Evolutionary conservation across 2,329 filamentous ascomycete genomes (phyloP), one percentile per base, ranked within the genome.

Genomic region (Aureobasidium musti): DNA sequence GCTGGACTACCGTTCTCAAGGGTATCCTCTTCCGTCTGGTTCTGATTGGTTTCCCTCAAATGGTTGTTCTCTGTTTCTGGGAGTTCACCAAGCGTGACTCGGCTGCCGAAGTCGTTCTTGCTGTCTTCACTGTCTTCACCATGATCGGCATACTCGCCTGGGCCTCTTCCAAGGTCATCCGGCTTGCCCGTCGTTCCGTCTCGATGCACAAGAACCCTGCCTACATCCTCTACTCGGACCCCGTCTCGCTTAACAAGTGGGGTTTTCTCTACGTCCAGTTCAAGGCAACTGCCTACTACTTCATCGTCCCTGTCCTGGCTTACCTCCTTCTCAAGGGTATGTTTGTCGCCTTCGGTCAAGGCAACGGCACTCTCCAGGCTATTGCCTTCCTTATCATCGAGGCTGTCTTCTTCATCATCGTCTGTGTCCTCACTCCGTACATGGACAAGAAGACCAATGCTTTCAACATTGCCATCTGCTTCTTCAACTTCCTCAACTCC

Each of bases 371-470:
- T 5, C 87, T 89, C 23, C 92, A 97, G 79, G 91, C 92, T 11
- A 83, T 97, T 67, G 91, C 89, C 19, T 84, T 97, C 67, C 82
- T 98, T 47, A 82, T 97, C 68, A 87, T 97, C 66, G 94, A 98
- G 78, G 89, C 89, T 1, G 86, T 79, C 63, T 89, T 90, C 72
- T 83, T 98, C 66, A 89, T 97, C 72, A 87, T 81, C 26, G 88
- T 92, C 66, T 90, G 88, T 68, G 89, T 96, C 64, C 81, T 97
- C 71, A 89, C 91, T 68, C 94, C 94, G 21, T 98, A 92, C 90
- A 98, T 98, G 94, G 94, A 97, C 83, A 97, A 97, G 87, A 94
- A 93, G 81, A 97, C 92, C 69, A 98, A 97, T 79, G 89, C 89
- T 56, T 96, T 97, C 84, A 97, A 97, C 81, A 97, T 98, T 74